Evolutionary conservation across 2,329 filamentous ascomycete species (phyloP).

Genomic region (Talaromyces atroroseus): DNA sequence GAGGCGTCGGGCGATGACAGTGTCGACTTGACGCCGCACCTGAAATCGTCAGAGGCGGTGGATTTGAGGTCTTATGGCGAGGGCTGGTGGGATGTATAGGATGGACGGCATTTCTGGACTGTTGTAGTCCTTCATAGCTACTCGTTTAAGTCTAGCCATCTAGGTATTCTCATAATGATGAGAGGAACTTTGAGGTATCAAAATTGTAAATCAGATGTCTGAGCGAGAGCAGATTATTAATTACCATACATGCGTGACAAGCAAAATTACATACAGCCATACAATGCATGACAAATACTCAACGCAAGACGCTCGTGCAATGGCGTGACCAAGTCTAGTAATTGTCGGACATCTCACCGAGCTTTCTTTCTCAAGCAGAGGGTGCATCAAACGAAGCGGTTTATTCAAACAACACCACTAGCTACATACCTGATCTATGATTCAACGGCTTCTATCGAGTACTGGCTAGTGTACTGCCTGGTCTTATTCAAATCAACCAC

Average conservation of each 20-base stretch:
- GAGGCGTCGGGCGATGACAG: constrained; percentile 44
- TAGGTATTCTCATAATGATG: too few species aligned
- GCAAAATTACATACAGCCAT: not conserved
- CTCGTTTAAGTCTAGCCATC: too few species aligned
- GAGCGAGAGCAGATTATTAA: not conserved
- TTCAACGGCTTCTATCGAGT: not conserved
- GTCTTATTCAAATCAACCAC: constrained; percentile 46
- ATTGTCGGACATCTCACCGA: not conserved
- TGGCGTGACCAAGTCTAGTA: constrained; percentile 1
- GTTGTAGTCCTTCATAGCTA: too few species aligned
- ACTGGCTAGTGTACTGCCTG: not conserved
- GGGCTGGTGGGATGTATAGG: constrained; percentile 56
- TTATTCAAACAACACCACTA: too few species aligned
- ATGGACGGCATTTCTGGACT: not conserved
- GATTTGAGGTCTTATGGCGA: constrained; percentile 62
- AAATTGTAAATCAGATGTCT: not conserved
- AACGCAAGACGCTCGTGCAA: constrained; percentile 17
- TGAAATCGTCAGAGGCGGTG: constrained; percentile 51
- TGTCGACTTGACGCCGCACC: constrained; percentile 60
- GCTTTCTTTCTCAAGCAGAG: not conserved
- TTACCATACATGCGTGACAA: not conserved
- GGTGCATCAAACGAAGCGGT: too few species aligned
- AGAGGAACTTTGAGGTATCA: too few species aligned
- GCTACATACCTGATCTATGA: too few species aligned
- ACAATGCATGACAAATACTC: not conserved